phyloP scores from a whole-genome alignment of 2,329 filamentous ascomycete species.

The Penicillium sp. region DNA sequence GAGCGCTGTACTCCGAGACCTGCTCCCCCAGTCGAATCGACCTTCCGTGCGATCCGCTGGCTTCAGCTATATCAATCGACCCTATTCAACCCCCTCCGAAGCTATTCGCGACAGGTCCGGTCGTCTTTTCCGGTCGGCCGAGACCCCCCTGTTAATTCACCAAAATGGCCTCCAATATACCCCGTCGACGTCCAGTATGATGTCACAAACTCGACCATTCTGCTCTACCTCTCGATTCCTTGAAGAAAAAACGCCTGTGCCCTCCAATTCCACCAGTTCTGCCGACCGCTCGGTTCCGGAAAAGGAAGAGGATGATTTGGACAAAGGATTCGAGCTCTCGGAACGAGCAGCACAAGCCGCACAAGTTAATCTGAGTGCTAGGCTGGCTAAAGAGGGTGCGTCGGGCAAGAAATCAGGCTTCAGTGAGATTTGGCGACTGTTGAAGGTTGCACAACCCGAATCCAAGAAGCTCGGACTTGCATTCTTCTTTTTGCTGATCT shows the following conservation, averaged over 20 bases:
- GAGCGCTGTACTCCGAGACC: constrained; percentile 16
- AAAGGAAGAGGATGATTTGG: constrained; percentile 55
- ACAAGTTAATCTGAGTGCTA: constrained; percentile 85
- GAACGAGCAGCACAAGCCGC: constrained; percentile 85
- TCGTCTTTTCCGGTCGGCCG: constrained; percentile 15
- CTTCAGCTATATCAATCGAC: constrained; percentile 16
- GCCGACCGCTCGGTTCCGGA: constrained; percentile 37
- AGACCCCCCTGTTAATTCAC: constrained; percentile 15
- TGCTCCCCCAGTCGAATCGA: constrained; percentile 15
- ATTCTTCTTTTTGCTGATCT: constrained; percentile 82
- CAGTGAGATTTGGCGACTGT: constrained; percentile 78
- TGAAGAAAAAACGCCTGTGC: constrained; percentile 24
- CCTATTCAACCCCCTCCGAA: constrained; percentile 26
- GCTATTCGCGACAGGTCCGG: constrained; percentile 20
- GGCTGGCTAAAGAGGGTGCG: constrained; percentile 77
- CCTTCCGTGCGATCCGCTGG: neutral
- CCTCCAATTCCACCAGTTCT: constrained; percentile 17
- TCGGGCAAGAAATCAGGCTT: constrained; percentile 60
- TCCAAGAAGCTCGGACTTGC: constrained; percentile 74
- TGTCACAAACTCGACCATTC: constrained; percentile 28
- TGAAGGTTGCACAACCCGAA: constrained; percentile 88
- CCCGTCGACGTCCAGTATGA: constrained; percentile 14
- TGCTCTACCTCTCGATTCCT: constrained; percentile 28
- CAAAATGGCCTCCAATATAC: constrained; percentile 14
- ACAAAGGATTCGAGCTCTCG: constrained; percentile 67